A percentile compares a stretch with the other conserved stretches of the same genome.
Conservation (phyloP, 2,329 filamentous ascomycete genomes). For the Aspergillus sp. region DNA sequence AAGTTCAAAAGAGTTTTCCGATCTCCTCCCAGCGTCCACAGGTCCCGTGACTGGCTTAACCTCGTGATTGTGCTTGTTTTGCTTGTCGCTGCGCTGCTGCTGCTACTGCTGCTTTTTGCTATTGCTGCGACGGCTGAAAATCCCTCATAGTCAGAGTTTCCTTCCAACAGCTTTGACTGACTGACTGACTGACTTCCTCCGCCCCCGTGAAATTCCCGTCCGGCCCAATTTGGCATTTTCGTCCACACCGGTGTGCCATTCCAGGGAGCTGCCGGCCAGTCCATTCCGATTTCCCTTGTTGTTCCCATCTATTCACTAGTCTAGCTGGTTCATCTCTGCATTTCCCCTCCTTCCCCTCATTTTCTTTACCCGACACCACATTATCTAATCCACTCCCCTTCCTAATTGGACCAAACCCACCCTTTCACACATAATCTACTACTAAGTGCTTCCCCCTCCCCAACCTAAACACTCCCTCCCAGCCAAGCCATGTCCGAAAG, state of each 20-base stretch:
- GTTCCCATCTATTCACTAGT: neutral
- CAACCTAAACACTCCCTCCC: neutral
- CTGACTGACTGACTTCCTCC: conserved; percentile 7
- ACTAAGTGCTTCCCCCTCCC: neutral
- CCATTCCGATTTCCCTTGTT: neutral
- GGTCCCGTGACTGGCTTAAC: conserved; percentile 8
- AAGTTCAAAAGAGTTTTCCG: neutral
- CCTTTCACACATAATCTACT: conserved; percentile 9
- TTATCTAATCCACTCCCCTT: conserved; percentile 8
- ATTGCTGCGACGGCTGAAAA: conserved; percentile 15
- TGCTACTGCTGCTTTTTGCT: conserved; percentile 9
- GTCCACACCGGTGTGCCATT: neutral
- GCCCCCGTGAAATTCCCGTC: conserved; percentile 14
- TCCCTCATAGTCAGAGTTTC: conserved; percentile 25
- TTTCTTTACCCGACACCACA: neutral
- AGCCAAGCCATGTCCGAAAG: conserved; percentile 43
- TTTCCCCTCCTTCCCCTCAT: neutral
- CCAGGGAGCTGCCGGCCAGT: neutral
- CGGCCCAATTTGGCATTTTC: neutral
- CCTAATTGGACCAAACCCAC: conserved; percentile 1
- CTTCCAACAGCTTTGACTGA: neutral
- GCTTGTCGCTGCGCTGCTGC: neutral
- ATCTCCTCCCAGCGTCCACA: neutral
- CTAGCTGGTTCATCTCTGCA: neutral
- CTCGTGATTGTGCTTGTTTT: neutral